A percentile compares a stretch with the other conserved stretches of the same genome.
Evolutionary conservation across 2,329 filamentous ascomycete species (phyloP).

Genomic region (Leptographium wingfieldii): DNA sequence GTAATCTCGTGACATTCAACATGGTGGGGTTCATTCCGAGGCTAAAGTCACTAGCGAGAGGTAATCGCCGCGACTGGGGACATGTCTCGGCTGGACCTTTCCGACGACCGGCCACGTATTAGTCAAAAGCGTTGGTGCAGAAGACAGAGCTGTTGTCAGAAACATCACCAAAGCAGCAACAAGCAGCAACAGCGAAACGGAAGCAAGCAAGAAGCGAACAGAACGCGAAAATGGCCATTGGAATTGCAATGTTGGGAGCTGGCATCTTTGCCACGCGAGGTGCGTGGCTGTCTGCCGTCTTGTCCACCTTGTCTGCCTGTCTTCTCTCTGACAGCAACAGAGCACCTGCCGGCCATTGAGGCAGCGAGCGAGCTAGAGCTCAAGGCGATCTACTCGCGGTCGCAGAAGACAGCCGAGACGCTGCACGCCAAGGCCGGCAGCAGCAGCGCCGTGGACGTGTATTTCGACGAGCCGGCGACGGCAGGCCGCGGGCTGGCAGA

Average conservation of each 20-base stretch:
- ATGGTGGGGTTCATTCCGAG: too few species aligned
- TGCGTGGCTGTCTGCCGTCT: constrained; percentile 6
- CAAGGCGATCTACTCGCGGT: constrained; percentile 55
- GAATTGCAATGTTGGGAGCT: constrained; percentile 21
- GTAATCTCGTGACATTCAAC: too few species aligned
- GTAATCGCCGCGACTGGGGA: neutral
- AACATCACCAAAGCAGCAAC: neutral
- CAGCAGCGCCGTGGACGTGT: constrained; percentile 29
- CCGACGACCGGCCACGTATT: neutral
- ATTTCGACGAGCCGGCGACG: constrained; percentile 39
- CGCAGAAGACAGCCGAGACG: constrained; percentile 40
- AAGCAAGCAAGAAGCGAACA: too few species aligned
- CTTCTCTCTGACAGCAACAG: constrained; percentile 5
- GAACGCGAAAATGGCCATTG: constrained; percentile 11
- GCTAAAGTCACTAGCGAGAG: neutral
- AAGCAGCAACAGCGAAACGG: neutral
- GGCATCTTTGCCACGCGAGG: constrained; percentile 21
- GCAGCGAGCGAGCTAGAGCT: constrained; percentile 36
- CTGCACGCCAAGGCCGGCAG: constrained; percentile 20
- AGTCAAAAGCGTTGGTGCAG: neutral
- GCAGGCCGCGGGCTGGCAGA: constrained; percentile 33
- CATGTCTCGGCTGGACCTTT: neutral
- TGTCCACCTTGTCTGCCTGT: too few species aligned
- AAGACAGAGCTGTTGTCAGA: neutral
- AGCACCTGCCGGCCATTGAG: constrained; percentile 42